Evolutionary conservation across 805 yeast genomes (phyloP).

Genomic region (Kazachstania bromeliacearum): DNA sequence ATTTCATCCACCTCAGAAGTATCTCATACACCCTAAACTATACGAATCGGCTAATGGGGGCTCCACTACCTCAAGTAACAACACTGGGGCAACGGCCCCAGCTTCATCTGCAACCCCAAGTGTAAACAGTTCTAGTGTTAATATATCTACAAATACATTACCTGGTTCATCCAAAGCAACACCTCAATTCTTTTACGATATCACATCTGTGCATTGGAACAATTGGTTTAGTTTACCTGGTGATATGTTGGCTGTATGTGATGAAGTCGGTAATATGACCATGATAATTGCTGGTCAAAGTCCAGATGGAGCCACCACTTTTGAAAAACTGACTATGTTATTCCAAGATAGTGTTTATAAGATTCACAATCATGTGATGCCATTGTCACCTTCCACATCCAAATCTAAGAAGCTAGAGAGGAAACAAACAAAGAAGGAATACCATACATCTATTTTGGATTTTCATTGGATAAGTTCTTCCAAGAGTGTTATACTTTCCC

Average conservation of each 20-base stretch:
- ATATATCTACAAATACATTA: neutral
- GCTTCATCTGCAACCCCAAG: conserved; percentile 1
- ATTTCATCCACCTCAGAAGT: conserved; percentile 39
- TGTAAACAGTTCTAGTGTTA: neutral
- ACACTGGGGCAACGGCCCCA: conserved; percentile 9
- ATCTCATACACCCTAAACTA: conserved; percentile 26
- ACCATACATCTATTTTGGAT: conserved; percentile 30
- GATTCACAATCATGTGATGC: conserved; percentile 23
- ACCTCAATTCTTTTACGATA: conserved; percentile 28
- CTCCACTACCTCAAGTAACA: neutral
- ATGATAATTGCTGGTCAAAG: conserved; percentile 44
- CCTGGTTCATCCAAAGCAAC: conserved; percentile 8
- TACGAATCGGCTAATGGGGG: conserved; percentile 11
- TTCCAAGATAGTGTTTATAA: conserved; percentile 33
- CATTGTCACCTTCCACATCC: conserved; percentile 24
- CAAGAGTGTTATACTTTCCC: conserved; percentile 26
- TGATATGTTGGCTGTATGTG: conserved; percentile 74
- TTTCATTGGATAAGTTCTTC: conserved; percentile 38
- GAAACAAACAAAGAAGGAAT: conserved; percentile 31
- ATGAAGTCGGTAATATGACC: conserved; percentile 57
- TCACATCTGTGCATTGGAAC: conserved; percentile 58
- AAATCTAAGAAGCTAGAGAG: conserved; percentile 31
- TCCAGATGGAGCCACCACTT: conserved; percentile 28
- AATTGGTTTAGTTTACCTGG: conserved; percentile 43
- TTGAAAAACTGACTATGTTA: conserved; percentile 28